Percentiles rank a stretch among this genome's conserved stretches.
These are phyloP conservation scores for Trametes meyenii DNA, from an alignment of 768 basidiomycete species.

Conservation along the genomic window DNA sequence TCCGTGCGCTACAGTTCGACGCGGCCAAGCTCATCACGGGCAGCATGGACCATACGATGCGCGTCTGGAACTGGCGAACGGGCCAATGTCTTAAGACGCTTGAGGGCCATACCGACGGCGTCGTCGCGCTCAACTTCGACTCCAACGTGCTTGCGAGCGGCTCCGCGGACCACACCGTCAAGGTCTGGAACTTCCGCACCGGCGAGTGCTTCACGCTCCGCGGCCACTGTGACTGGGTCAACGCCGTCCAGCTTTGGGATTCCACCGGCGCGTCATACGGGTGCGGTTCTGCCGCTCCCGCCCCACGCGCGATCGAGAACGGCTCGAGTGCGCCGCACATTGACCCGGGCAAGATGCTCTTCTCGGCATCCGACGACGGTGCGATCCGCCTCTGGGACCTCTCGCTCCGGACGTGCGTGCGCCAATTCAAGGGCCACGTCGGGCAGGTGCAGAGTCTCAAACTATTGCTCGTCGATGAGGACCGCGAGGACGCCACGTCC, in stretches of 20 bases:
- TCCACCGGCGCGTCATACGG: conserved; percentile 39
- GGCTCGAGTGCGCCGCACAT: conserved; percentile 46
- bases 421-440: conserved; percentile 86
- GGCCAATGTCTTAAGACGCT: conserved; percentile 87
- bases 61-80: conserved; percentile 95
- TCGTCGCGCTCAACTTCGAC: conserved; percentile 91
- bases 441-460: conserved; percentile 94
- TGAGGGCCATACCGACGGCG: conserved; percentile 88
- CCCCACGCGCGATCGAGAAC: conserved; percentile 6
- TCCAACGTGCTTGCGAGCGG: conserved; percentile 91
- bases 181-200: conserved; percentile 91
- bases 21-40: conserved; percentile 94
- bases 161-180: conserved; percentile 92
- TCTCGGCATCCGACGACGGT: conserved; percentile 95
- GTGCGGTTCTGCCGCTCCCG: conserved; percentile 8
- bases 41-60: conserved; percentile 93
- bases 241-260: conserved; percentile 93
- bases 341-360: conserved; percentile 90
- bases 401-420: conserved; percentile 73
- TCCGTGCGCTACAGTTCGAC: conserved; percentile 94
- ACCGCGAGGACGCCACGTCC: conserved; percentile 35
- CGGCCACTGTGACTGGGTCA: conserved; percentile 96
- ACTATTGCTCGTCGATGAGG: conserved; percentile 70
- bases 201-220: conserved; percentile 91
- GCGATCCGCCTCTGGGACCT: conserved; percentile 96